phyloP scores from a whole-genome alignment of 148 eudicot genomes.

The Pharnaceum exiguum region DNA sequence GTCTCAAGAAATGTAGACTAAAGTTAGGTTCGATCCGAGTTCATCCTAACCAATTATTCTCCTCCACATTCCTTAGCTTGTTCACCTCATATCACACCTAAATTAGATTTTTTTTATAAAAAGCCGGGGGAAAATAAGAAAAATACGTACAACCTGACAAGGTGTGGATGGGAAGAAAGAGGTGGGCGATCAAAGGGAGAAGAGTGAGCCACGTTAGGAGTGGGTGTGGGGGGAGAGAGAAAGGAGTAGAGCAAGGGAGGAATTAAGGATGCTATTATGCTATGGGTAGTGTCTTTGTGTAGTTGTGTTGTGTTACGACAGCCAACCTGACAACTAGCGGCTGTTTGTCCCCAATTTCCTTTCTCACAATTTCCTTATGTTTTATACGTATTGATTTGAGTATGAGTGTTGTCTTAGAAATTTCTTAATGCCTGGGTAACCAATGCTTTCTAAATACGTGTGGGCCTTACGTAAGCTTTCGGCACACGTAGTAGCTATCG shows the following conservation, averaged over 20 bases:
- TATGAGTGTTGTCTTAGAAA: background rate
- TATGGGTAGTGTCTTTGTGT: background rate
- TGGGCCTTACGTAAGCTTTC: constrained; percentile 16
- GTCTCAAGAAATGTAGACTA: too few species aligned
- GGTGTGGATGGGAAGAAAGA: background rate
- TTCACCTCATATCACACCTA: too few species aligned
- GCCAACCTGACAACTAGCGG: constrained; percentile 17
- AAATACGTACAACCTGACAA: too few species aligned
- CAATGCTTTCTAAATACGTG: constrained; percentile 10
- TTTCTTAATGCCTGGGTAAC: background rate
- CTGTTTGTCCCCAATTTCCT: constrained; percentile 20
- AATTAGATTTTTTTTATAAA: background rate
- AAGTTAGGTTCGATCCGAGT: too few species aligned
- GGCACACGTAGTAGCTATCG: background rate
- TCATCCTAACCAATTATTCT: too few species aligned
- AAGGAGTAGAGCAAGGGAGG: background rate
- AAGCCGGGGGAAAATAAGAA: background rate
- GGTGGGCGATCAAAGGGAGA: constrained; percentile 10
- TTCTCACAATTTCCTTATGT: background rate
- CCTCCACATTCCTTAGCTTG: too few species aligned
- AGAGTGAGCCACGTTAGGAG: constrained; percentile 25
- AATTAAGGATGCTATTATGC: too few species aligned
- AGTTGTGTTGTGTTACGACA: constrained; percentile 12
- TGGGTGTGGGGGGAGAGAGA: background rate
- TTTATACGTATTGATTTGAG: background rate